phyloP scores from a whole-genome alignment of 83 land plant species.

The Diphasiastrum complanatum region DNA sequence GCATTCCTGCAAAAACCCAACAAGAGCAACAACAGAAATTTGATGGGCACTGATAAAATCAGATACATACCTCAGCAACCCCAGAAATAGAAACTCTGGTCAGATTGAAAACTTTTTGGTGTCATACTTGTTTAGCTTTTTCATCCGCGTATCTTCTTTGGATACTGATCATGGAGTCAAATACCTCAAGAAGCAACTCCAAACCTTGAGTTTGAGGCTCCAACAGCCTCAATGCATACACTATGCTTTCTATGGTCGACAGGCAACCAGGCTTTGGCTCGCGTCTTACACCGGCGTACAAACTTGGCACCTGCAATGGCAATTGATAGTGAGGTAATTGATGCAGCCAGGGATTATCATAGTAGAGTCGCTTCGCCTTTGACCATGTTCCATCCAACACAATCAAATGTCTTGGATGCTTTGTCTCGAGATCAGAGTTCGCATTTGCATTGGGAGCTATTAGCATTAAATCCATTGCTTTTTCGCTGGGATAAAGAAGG shows the following conservation, averaged over 20 bases:
- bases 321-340: slow-evolving; percentile 62
- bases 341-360: slow-evolving; percentile 84
- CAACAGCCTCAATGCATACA: slow-evolving; percentile 56
- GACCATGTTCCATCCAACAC: slow-evolving; percentile 93
- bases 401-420: slow-evolving; percentile 55
- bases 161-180: slow-evolving; percentile 74
- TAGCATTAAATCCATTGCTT: slow-evolving; percentile 38
- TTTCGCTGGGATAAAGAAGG: slow-evolving; percentile 66
- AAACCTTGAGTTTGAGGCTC: slow-evolving; percentile 55
- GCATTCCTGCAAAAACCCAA: too few species aligned
- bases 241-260: slow-evolving; percentile 91
- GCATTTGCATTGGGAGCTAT: background rate
- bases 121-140: too few species aligned
- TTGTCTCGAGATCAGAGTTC: slow-evolving; percentile 7
- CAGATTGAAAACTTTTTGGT: too few species aligned
- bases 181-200: slow-evolving; percentile 65
- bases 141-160: slow-evolving; percentile 62
- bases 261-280: slow-evolving; percentile 77
- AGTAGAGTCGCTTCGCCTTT: slow-evolving; percentile 76
- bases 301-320: slow-evolving; percentile 41
- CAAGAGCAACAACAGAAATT: too few species aligned
- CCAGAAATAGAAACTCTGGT: too few species aligned
- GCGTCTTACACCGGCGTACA: slow-evolving; percentile 64
- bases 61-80: too few species aligned
- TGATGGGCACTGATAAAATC: too few species aligned